A percentile compares a stretch with the other conserved stretches of the same genome.
Conservation (phyloP, 1,284 basidiomycete genomes). For the Schizophyllum commune region DNA sequence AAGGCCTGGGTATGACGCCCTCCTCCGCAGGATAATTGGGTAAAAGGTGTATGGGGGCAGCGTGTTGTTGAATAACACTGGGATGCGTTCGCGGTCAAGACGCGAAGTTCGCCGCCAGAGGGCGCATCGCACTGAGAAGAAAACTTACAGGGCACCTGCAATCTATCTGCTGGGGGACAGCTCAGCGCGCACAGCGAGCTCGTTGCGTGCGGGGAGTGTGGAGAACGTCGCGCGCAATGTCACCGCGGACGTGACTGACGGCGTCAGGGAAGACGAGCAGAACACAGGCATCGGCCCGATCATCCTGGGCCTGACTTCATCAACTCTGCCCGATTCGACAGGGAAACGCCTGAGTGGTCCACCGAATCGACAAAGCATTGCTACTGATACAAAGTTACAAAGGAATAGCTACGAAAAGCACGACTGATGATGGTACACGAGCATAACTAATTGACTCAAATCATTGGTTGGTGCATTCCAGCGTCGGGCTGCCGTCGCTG, state of each 20-base stretch:
- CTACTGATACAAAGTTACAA: not conserved
- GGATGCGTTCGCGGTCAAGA: not conserved
- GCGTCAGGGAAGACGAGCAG: not conserved
- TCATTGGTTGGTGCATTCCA: not conserved
- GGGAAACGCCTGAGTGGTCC: conserved; percentile 19
- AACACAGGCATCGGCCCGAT: not conserved
- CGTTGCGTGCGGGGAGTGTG: not conserved
- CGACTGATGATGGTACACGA: too few species aligned
- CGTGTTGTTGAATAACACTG: not conserved
- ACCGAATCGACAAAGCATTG: conserved; percentile 11
- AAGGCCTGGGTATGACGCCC: not conserved
- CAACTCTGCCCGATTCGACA: conserved; percentile 12
- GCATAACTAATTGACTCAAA: not conserved
- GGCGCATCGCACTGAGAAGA: not conserved
- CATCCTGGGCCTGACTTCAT: not conserved
- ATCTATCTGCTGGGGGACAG: not conserved
- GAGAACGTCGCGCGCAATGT: not conserved
- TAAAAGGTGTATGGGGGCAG: not conserved
- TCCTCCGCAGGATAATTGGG: not conserved
- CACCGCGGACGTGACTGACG: not conserved
- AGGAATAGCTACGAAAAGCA: too few species aligned
- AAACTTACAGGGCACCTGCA: not conserved
- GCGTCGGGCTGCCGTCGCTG: not conserved
- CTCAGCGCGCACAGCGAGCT: not conserved
- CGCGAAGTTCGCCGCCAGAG: not conserved